phyloP scores from a whole-genome alignment of 257 asterid species.

The Fraxinus americana region DNA sequence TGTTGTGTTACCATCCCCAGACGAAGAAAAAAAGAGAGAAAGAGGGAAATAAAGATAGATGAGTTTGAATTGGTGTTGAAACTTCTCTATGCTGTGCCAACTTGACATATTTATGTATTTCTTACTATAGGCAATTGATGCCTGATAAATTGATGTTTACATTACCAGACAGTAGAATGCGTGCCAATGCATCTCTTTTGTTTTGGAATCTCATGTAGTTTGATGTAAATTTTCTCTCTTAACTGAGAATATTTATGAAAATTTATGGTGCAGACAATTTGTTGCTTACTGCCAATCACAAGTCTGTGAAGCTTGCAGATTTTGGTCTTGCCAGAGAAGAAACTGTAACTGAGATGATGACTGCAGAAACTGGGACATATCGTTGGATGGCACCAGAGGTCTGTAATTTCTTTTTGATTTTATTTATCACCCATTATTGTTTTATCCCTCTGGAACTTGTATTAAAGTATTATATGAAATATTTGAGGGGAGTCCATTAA shows the following conservation, averaged over 20 bases:
- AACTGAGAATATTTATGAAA: conserved; percentile 34
- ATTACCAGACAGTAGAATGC: conserved; percentile 3
- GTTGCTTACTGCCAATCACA: conserved; percentile 87
- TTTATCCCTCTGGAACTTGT: background rate
- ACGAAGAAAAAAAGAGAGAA: background rate
- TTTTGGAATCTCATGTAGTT: background rate
- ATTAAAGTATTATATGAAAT: background rate
- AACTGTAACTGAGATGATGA: conserved; percentile 96
- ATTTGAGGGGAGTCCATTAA: background rate
- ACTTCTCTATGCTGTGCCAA: background rate
- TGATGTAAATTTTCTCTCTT: conserved; percentile 13
- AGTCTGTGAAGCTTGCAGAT: conserved; percentile 96
- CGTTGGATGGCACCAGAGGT: conserved; percentile 99
- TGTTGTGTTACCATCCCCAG: background rate
- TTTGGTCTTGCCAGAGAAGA: conserved; percentile 99
- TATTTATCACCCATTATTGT: background rate
- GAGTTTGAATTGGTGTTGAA: background rate
- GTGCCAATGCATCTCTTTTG: conserved; percentile 1
- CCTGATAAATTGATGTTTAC: conserved; percentile 10
- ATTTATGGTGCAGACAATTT: conserved; percentile 77
- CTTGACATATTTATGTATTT: background rate
- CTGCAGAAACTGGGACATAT: conserved; percentile 98
- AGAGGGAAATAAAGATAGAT: background rate
- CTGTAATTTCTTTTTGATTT: conserved; percentile 23
- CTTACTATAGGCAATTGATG: conserved; percentile 8